phyloP scores from a whole-genome alignment of 1,284 basidiomycete species.

The Austropuccinia psidii region DNA sequence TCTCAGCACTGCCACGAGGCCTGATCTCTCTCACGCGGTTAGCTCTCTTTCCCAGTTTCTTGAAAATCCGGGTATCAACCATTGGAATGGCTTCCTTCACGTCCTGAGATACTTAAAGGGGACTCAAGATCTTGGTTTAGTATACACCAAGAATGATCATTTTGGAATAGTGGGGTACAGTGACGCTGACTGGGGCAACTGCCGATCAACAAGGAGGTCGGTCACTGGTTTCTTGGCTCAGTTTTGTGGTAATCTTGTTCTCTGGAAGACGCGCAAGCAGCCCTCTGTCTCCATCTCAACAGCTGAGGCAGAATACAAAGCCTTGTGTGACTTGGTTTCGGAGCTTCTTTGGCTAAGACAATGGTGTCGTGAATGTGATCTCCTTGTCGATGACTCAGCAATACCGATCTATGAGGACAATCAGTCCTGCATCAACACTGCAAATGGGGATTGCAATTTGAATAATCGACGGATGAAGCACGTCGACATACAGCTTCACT shows the following conservation, averaged over 20 bases:
- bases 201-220: conserved; percentile 3
- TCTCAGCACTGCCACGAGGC: neutral
- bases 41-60: neutral
- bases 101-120: neutral
- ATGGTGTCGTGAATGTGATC: no score
- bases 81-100: neutral
- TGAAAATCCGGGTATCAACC: neutral
- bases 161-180: neutral
- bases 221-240: conserved; percentile 23
- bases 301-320: conserved; percentile 50
- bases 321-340: conserved; percentile 51
- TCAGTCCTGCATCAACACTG: no score
- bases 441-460: no score
- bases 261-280: conserved; percentile 22
- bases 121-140: neutral
- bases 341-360: conserved; percentile 52
- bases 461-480: no score
- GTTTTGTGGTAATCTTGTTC: neutral
- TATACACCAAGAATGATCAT: neutral
- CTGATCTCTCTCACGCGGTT: neutral
- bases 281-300: conserved; percentile 19
- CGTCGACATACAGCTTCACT: no score
- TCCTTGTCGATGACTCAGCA: no score
- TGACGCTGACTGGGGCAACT: conserved; percentile 38
- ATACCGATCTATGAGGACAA: no score